Evolutionary conservation across 108 stramenopile species (phyloP).

Genomic region (Skeletonema grethae): DNA sequence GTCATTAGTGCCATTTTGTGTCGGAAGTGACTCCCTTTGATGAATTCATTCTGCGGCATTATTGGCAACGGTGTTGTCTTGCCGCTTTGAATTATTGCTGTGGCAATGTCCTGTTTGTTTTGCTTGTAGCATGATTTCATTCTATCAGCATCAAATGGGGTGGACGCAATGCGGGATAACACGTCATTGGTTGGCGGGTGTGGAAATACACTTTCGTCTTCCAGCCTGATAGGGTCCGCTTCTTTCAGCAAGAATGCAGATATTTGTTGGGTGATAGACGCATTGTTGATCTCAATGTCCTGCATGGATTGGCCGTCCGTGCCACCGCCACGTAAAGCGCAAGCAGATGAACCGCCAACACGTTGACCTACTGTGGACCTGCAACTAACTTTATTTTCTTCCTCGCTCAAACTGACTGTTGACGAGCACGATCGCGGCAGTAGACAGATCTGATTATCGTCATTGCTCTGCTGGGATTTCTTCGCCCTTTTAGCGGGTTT

Average conservation of each 20-base stretch:
- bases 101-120: neutral
- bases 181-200: constrained; percentile 6
- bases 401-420: constrained; percentile 3
- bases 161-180: constrained; percentile 3
- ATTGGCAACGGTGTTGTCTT: neutral
- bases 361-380: neutral
- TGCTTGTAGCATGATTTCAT: neutral
- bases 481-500: neutral
- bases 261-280: neutral
- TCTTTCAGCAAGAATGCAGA: neutral
- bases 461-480: neutral
- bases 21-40: neutral
- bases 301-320: neutral
- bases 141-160: neutral
- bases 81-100: neutral
- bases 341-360: neutral
- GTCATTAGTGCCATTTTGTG: neutral
- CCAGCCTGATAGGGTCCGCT: neutral
- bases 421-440: neutral
- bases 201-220: neutral
- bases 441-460: neutral
- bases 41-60: constrained; percentile 8
- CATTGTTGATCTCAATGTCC: neutral
- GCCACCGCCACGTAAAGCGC: neutral
- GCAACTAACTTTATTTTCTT: neutral